Percentiles rank a stretch among this genome's conserved stretches.
Evolutionary conservation across 2,329 filamentous ascomycete species (phyloP).

Genomic region (Cladosporium sp.): DNA sequence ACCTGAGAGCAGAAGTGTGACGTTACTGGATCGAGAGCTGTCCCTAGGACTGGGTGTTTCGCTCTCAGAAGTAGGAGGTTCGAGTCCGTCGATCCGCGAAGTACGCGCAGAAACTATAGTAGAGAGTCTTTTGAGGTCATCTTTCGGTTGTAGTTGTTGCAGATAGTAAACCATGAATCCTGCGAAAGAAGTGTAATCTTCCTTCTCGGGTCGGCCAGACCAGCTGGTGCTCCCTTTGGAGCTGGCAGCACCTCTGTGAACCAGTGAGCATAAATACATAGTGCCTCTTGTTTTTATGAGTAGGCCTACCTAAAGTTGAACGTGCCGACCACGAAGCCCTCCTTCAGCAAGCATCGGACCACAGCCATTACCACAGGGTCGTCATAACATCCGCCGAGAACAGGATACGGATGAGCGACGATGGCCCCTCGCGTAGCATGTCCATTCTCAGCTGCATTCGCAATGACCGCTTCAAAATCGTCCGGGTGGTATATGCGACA

Average conservation of each 20-base stretch:
- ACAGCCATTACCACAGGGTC: conserved; percentile 74
- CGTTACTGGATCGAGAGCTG: not conserved
- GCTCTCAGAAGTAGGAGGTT: not conserved
- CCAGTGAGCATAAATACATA: conserved; percentile 23
- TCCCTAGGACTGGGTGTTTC: conserved; percentile 3
- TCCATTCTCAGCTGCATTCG: not conserved
- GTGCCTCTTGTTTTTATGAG: not conserved
- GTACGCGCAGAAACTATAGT: conserved; percentile 6
- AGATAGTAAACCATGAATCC: conserved; percentile 78
- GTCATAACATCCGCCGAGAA: conserved; percentile 81
- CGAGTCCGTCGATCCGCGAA: not conserved
- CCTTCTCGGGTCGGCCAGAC: conserved; percentile 77
- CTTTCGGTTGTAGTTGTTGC: conserved; percentile 50
- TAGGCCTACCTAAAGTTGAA: conserved; percentile 82
- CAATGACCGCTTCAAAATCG: conserved; percentile 2
- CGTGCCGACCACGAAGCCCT: conserved; percentile 76
- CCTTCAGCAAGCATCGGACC: conserved; percentile 63
- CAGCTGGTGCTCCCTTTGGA: conserved; percentile 82
- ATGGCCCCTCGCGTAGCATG: conserved; percentile 54
- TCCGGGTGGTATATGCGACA: conserved; percentile 75
- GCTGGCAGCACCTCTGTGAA: conserved; percentile 68
- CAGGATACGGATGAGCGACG: conserved; percentile 87
- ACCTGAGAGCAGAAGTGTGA: conserved; percentile 64
- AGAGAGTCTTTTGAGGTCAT: not conserved
- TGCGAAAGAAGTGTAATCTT: conserved; percentile 81